phyloP scores from a whole-genome alignment of 1,284 basidiomycete species.

The Tilletia horrida region DNA sequence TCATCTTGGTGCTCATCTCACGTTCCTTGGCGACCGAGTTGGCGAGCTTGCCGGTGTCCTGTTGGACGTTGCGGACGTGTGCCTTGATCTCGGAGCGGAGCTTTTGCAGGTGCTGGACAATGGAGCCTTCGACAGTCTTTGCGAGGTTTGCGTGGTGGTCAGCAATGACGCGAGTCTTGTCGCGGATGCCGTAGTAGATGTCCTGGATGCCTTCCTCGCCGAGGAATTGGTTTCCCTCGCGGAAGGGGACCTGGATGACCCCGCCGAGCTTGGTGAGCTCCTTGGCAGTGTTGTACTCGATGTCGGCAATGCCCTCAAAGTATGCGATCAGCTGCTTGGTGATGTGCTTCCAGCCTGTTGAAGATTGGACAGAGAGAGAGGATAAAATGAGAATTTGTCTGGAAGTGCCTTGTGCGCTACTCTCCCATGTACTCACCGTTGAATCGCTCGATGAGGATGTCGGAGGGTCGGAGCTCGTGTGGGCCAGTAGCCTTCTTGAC shows the following conservation, averaged over 20 bases:
- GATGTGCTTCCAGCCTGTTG: conserved; percentile 82
- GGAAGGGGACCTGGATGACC: conserved; percentile 95
- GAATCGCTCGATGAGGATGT: conserved; percentile 88
- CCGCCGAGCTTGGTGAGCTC: conserved; percentile 94
- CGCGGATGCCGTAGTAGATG: conserved; percentile 81
- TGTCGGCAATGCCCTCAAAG: conserved; percentile 63
- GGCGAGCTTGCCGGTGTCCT: conserved; percentile 92
- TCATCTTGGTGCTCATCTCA: conserved; percentile 79
- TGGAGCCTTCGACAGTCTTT: conserved; percentile 91
- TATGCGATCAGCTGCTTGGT: conserved; percentile 61
- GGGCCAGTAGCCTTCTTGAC: conserved; percentile 58
- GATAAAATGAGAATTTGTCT: not conserved
- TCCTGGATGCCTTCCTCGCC: conserved; percentile 64
- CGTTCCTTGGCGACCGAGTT: conserved; percentile 89
- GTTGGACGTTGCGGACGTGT: conserved; percentile 94
- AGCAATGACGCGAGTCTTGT: conserved; percentile 89
- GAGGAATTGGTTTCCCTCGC: conserved; percentile 69
- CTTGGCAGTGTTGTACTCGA: conserved; percentile 77
- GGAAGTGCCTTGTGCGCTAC: not conserved
- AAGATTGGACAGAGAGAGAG: conserved; percentile 59
- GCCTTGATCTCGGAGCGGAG: conserved; percentile 91
- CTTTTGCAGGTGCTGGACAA: conserved; percentile 96
- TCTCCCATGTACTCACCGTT: conserved; percentile 45
- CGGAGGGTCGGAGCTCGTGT: conserved; percentile 86
- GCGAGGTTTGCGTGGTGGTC: conserved; percentile 96